These are phyloP conservation scores for Tolypocladium sp. DNA, from an alignment of 2,329 filamentous ascomycete species.

Conservation along the genomic window DNA sequence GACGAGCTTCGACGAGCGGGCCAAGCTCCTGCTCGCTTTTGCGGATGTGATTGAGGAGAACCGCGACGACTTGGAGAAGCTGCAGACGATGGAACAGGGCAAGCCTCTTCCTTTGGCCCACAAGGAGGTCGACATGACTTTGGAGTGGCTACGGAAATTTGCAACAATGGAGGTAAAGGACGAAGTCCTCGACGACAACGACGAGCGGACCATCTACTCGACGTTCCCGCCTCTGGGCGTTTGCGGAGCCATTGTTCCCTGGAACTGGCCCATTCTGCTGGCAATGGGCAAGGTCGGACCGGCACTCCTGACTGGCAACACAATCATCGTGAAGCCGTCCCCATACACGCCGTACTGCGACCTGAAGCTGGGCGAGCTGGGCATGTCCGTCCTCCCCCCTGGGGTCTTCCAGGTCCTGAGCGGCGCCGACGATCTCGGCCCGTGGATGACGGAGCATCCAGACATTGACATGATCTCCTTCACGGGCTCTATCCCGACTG, in stretches of 20 bases:
- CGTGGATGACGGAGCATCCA: constrained; percentile 47
- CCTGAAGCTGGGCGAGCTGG: constrained; percentile 51
- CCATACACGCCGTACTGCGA: constrained; percentile 47
- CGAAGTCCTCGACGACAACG: constrained; percentile 26
- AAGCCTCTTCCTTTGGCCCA: constrained; percentile 10
- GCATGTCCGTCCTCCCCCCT: constrained; percentile 45
- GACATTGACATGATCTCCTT: constrained; percentile 50
- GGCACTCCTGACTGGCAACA: constrained; percentile 47
- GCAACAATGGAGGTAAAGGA: constrained; percentile 22
- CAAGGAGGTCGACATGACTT: constrained; percentile 11
- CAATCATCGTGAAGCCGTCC: constrained; percentile 47
- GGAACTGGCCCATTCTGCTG: constrained; percentile 37
- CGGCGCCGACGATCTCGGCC: constrained; percentile 51
- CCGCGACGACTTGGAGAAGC: constrained; percentile 10
- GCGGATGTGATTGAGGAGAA: constrained; percentile 17
- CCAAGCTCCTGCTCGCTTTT: constrained; percentile 11
- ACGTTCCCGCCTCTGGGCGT: constrained; percentile 27
- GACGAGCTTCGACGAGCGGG: constrained; percentile 14
- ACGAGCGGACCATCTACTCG: constrained; percentile 7
- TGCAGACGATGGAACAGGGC: constrained; percentile 14
- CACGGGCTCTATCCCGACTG: constrained; percentile 34
- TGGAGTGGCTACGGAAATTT: constrained; percentile 16
- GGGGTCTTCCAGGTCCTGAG: constrained; percentile 53
- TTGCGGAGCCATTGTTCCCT: constrained; percentile 37
- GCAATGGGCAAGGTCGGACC: constrained; percentile 45